These are phyloP conservation scores for Aspergillus japonicus DNA, from an alignment of 2,329 filamentous ascomycete genomes.

Conservation along the genomic window DNA sequence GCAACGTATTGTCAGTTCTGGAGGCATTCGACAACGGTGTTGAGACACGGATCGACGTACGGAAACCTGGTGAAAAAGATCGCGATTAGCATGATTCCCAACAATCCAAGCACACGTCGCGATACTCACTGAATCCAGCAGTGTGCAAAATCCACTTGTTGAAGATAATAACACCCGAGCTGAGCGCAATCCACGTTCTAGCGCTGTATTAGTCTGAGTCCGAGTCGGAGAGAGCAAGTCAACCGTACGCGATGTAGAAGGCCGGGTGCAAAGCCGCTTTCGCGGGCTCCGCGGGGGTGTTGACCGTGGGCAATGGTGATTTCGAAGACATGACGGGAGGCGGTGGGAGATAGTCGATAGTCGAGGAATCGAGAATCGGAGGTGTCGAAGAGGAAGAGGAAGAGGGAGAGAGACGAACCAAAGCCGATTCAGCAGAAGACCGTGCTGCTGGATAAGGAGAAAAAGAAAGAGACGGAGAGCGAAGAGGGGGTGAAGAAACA, in stretches of 20 bases:
- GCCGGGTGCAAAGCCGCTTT: conserved; percentile 26
- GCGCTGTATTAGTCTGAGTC: conserved; percentile 1
- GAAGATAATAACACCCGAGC: conserved; percentile 92
- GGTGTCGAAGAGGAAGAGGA: neutral
- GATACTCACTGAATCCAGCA: conserved; percentile 70
- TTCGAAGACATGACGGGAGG: conserved; percentile 2
- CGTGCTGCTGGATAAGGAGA: neutral
- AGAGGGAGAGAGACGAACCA: neutral
- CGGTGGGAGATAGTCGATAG: neutral
- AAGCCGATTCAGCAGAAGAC: neutral
- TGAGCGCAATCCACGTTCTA: conserved; percentile 87
- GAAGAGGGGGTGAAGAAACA: neutral
- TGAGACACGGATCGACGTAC: conserved; percentile 31
- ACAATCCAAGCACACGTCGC: neutral
- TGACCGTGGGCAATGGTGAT: conserved; percentile 4
- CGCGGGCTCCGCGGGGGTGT: conserved; percentile 3
- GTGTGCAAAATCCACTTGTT: conserved; percentile 97
- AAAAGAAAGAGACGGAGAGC: neutral
- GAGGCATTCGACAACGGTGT: neutral
- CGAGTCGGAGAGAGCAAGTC: neutral
- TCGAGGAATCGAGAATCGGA: neutral
- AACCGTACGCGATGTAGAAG: conserved; percentile 31
- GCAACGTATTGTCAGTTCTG: conserved; percentile 3
- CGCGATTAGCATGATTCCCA: conserved; percentile 8
- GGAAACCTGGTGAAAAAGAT: conserved; percentile 40